A percentile compares a stretch with the other conserved stretches of the same genome.
Evolutionary conservation across 257 asterid species (phyloP).

Genomic region (Pogostemon cablin): DNA sequence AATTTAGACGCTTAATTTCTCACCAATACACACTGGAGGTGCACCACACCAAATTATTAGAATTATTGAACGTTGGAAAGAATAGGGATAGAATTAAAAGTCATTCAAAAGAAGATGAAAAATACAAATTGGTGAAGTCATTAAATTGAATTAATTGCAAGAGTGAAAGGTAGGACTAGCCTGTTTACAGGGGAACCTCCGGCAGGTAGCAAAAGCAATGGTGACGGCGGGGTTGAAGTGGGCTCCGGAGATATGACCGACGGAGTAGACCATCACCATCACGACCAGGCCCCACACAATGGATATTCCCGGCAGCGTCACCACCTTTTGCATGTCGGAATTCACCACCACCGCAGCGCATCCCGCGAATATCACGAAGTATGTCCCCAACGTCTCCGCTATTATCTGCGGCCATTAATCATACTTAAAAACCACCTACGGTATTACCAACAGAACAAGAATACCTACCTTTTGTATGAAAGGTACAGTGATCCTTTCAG

Average conservation of each 20-base stretch:
- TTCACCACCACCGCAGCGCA: slow-evolving; percentile 73
- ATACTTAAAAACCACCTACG: no score
- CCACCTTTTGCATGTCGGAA: slow-evolving; percentile 52
- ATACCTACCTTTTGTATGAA: no score
- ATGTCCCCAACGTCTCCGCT: slow-evolving; percentile 80
- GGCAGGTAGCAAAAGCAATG: slow-evolving; percentile 76
- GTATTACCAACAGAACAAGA: no score
- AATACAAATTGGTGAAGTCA: slow-evolving; percentile 11
- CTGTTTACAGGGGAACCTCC: slow-evolving; percentile 83
- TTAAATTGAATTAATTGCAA: no score
- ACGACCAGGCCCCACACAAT: slow-evolving; percentile 80
- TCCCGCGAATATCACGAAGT: slow-evolving; percentile 76
- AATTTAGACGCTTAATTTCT: not conserved
- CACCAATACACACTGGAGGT: not conserved
- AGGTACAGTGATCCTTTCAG: no score
- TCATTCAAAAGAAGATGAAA: not conserved
- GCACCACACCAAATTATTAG: no score
- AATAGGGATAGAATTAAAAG: not conserved
- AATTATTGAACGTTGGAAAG: not conserved
- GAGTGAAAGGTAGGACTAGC: slow-evolving; percentile 18
- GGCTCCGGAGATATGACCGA: slow-evolving; percentile 93
- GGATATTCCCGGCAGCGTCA: slow-evolving; percentile 69
- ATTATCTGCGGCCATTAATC: slow-evolving; percentile 47
- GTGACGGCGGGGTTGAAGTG: slow-evolving; percentile 95
- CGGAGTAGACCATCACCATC: slow-evolving; percentile 82